Percentiles rank a stretch among this genome's conserved stretches.
phyloP scores from a whole-genome alignment of 176 grass and related monocot genomes.

The Thinopyrum elongatum region DNA sequence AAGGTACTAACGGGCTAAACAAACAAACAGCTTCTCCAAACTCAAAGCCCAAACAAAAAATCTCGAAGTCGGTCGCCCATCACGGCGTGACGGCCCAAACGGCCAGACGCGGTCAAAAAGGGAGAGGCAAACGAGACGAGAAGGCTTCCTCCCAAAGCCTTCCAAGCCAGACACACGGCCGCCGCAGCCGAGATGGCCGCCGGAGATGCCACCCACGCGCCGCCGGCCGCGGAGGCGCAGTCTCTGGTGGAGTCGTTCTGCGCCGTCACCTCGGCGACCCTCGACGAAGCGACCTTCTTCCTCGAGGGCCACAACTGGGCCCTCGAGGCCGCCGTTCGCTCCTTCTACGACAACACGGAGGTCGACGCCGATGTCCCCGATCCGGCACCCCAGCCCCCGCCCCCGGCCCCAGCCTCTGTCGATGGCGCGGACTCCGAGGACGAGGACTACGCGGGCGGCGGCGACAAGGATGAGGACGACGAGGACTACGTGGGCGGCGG shows the following conservation, averaged over 20 bases:
- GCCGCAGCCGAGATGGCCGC: not conserved
- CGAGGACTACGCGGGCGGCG: constrained; percentile 33
- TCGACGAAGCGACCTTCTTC: constrained; percentile 77
- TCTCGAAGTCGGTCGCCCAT: not conserved
- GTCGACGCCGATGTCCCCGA: constrained; percentile 20
- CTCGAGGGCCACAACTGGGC: constrained; percentile 83
- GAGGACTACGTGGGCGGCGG: constrained; percentile 41
- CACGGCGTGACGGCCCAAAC: too few species aligned
- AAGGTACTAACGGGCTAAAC: too few species aligned
- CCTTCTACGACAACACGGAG: constrained; percentile 59
- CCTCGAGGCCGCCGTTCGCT: constrained; percentile 67
- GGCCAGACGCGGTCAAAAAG: not conserved
- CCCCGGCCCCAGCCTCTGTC: not conserved
- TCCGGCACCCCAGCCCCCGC: constrained; percentile 28
- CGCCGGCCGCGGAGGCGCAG: constrained; percentile 36
- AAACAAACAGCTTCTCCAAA: not conserved
- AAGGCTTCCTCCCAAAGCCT: not conserved
- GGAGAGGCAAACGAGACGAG: not conserved
- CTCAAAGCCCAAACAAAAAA: not conserved
- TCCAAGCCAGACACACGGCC: not conserved
- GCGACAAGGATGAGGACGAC: constrained; percentile 17
- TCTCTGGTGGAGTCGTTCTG: constrained; percentile 64
- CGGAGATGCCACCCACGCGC: constrained; percentile 35
- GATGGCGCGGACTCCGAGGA: constrained; percentile 8
- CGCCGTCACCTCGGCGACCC: constrained; percentile 62